Percentiles rank a stretch among this genome's conserved stretches.
Evolutionary conservation across 2,329 filamentous ascomycete genomes (phyloP).

Genomic region (Leptodontidium sp.): DNA sequence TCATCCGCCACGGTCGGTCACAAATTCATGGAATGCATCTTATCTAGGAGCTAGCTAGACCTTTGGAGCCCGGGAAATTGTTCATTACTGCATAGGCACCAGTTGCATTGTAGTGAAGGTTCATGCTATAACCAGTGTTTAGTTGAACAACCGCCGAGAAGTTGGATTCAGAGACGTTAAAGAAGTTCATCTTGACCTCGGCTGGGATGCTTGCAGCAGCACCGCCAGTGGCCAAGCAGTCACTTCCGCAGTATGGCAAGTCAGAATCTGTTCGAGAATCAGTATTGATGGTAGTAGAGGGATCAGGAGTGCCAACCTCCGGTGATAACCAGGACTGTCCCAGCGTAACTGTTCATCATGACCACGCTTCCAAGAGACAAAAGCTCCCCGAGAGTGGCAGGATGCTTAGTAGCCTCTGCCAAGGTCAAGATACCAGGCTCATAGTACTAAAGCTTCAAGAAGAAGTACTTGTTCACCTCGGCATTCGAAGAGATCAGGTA

Average conservation of each 20-base stretch:
- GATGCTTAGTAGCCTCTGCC: constrained; percentile 59
- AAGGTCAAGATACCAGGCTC: constrained; percentile 60
- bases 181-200: constrained; percentile 44
- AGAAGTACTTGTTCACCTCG: constrained; percentile 60
- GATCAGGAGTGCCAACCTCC: constrained; percentile 51
- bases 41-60: constrained; percentile 22
- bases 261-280: constrained; percentile 47
- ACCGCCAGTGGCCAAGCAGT: constrained; percentile 58
- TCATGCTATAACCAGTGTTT: constrained; percentile 59
- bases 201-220: constrained; percentile 39
- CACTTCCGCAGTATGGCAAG: constrained; percentile 67
- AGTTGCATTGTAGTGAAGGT: constrained; percentile 48
- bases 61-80: constrained; percentile 44
- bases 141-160: constrained; percentile 65
- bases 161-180: constrained; percentile 49
- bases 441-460: constrained; percentile 61
- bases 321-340: constrained; percentile 66
- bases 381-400: constrained; percentile 65
- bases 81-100: constrained; percentile 51
- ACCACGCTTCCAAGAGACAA: constrained; percentile 59
- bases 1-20: not conserved
- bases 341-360: constrained; percentile 53
- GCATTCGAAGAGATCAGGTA: constrained; percentile 60
- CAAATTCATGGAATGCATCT: no score
- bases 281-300: not conserved